phyloP scores from a whole-genome alignment of 768 basidiomycete species.

The Mycena kentingensis region DNA sequence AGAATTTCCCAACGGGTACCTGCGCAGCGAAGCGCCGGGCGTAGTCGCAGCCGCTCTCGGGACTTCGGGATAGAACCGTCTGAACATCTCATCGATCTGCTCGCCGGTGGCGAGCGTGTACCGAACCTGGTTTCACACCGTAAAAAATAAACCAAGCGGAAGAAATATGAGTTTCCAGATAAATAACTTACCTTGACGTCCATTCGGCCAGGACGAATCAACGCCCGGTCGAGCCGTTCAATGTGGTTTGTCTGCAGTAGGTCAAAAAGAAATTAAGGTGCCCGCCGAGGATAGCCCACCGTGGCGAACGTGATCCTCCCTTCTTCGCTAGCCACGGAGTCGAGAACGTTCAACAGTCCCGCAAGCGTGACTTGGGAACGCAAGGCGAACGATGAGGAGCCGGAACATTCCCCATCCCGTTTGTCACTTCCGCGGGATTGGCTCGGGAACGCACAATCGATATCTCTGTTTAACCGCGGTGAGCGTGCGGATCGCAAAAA shows the following conservation, averaged over 20 bases:
- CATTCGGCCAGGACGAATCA: constrained; percentile 35
- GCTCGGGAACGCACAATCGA: constrained; percentile 32
- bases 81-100: constrained; percentile 32
- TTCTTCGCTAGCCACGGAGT: constrained; percentile 35
- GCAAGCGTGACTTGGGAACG: constrained; percentile 32
- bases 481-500: not conserved
- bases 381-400: constrained; percentile 10
- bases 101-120: constrained; percentile 29
- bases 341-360: constrained; percentile 38
- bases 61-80: constrained; percentile 27
- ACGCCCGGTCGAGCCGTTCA: constrained; percentile 36
- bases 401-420: constrained; percentile 14
- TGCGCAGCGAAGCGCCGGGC: constrained; percentile 30
- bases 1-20: constrained; percentile 32
- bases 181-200: constrained; percentile 27
- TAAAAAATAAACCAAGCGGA: not conserved
- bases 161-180: not conserved
- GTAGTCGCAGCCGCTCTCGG: constrained; percentile 19
- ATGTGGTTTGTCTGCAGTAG: constrained; percentile 29
- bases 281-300: constrained; percentile 13
- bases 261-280: not conserved
- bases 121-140: constrained; percentile 14
- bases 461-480: constrained; percentile 23
- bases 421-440: constrained; percentile 27
- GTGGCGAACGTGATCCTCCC: constrained; percentile 37